Base-by-base conservation (phyloP, 148 eudicot species). In the Silene uniflora region DNA sequence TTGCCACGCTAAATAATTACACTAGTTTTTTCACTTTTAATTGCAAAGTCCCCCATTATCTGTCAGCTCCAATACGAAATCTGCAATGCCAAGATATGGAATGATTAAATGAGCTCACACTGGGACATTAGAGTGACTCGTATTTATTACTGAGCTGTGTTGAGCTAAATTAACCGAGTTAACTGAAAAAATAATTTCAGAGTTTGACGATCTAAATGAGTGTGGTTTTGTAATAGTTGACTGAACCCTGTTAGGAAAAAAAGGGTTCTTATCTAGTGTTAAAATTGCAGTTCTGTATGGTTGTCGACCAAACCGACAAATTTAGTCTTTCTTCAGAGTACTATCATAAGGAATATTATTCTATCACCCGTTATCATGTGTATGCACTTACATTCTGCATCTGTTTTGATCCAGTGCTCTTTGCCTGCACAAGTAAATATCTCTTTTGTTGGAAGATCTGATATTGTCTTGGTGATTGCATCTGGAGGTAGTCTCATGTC, bases 371-470 rank as follows among this genome's bases (percentile, higher is more conserved):
- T 47, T 67, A 69, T 62, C 9, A 85, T 69, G 68, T 47, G 56
- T 75, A 19, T 70, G 58, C 63, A 86, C 93, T 91, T 88, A 91
- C 97, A 90, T n/a, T 91, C 89, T 73, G 82, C 86, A 63, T 91
- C 92, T n/a, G 93, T 88, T 47, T 82, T 88, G 75, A 91, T 88
- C 97, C 93, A 91, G 63, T 82, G 92, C 80, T 84, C 91, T 63
- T 47, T 78, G 68, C 73, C 78, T 75, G 79, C 76, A 27, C n/a
- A 49, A 62, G 71, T 75, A 56, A 23, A 68, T 46, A 13, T 19
- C 14, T 75, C 72, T 32, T 78, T 64, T 61, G 39, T 61, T 56
- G 66, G 71, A 63, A 24, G 18, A 42, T 73, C 75, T 52, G 65
- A 13, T 7, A 54, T 24, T n/a, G 11, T 25, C 69, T 67, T 66